Conservation (phyloP, 148 eudicot species). For the Rhododendron ferrugineum region DNA sequence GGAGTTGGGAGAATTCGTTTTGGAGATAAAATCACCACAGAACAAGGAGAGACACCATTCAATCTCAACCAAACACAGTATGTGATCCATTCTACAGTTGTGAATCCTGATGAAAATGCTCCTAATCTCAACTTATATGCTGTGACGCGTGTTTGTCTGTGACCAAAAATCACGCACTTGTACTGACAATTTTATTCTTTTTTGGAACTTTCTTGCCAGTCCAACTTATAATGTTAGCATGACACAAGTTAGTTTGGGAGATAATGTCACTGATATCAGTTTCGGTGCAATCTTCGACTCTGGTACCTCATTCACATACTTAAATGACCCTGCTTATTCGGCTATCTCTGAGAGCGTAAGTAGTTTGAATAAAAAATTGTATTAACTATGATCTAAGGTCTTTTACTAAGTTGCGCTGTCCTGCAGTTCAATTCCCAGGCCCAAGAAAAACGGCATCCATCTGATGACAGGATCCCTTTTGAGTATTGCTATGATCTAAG, state of each 20-base stretch:
- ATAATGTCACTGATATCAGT: slow-evolving; percentile 33
- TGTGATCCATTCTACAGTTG: slow-evolving; percentile 12
- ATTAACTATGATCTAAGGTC: background rate
- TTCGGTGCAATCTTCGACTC: slow-evolving; percentile 65
- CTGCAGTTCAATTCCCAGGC: slow-evolving; percentile 56
- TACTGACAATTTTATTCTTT: slow-evolving; percentile 1
- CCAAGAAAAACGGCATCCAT: slow-evolving; percentile 28
- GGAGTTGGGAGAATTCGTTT: slow-evolving; percentile 78
- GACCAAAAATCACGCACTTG: background rate
- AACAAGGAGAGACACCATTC: slow-evolving; percentile 70
- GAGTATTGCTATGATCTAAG: slow-evolving; percentile 48
- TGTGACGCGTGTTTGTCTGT: background rate
- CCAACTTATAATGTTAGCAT: slow-evolving; percentile 61
- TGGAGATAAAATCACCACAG: slow-evolving; percentile 76
- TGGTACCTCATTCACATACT: slow-evolving; percentile 82
- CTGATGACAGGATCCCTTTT: slow-evolving; percentile 33
- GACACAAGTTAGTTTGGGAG: slow-evolving; percentile 48
- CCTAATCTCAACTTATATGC: background rate
- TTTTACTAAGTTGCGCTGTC: slow-evolving; percentile 3
- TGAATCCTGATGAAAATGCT: slow-evolving; percentile 2
- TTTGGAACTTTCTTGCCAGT: slow-evolving; percentile 30
- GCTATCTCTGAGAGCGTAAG: slow-evolving; percentile 57
- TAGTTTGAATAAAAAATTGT: background rate
- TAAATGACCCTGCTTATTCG: slow-evolving; percentile 70
- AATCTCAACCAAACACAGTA: slow-evolving; percentile 40